Percentiles rank a stretch among this genome's conserved stretches.
Evolutionary conservation across 345 rosid species (phyloP).

Genomic region (Rhizophora mangle): DNA sequence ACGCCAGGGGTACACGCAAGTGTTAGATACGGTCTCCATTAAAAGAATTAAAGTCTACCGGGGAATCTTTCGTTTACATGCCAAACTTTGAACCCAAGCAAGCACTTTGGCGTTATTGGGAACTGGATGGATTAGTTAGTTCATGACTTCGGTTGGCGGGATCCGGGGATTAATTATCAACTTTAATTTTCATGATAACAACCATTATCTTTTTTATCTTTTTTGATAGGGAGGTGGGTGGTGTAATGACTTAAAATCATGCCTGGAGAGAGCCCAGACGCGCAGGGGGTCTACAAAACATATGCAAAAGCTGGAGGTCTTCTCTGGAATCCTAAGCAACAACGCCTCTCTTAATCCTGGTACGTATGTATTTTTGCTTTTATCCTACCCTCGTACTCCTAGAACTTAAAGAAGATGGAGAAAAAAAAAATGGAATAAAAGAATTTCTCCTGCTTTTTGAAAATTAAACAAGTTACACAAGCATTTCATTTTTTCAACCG

Average conservation of each 20-base stretch:
- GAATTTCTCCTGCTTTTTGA: too few species aligned
- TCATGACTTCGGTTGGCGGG: constrained; percentile 14
- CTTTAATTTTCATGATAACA: not conserved
- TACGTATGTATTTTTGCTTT: constrained; percentile 4
- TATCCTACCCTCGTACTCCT: too few species aligned
- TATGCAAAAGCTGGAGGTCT: constrained; percentile 62
- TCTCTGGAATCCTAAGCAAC: constrained; percentile 83
- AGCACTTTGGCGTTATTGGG: not conserved
- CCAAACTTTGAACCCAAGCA: constrained; percentile 12
- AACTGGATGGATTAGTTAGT: not conserved
- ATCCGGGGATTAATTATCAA: not conserved
- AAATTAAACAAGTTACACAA: too few species aligned
- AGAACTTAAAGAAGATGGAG: too few species aligned
- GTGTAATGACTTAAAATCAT: constrained; percentile 83
- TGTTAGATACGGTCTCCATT: too few species aligned
- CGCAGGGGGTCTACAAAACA: constrained; percentile 73
- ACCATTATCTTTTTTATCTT: too few species aligned
- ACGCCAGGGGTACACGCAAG: too few species aligned
- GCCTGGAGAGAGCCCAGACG: constrained; percentile 65
- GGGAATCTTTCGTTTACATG: not conserved
- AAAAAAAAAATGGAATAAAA: too few species aligned
- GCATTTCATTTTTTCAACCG: too few species aligned
- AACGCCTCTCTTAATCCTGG: constrained; percentile 85
- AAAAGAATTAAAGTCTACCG: too few species aligned
- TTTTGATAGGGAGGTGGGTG: constrained; percentile 86